A percentile compares a stretch with the other conserved stretches of the same genome.
Conservation (phyloP, 352 stramenopile species). For the Halophytophthora batemanensis region DNA sequence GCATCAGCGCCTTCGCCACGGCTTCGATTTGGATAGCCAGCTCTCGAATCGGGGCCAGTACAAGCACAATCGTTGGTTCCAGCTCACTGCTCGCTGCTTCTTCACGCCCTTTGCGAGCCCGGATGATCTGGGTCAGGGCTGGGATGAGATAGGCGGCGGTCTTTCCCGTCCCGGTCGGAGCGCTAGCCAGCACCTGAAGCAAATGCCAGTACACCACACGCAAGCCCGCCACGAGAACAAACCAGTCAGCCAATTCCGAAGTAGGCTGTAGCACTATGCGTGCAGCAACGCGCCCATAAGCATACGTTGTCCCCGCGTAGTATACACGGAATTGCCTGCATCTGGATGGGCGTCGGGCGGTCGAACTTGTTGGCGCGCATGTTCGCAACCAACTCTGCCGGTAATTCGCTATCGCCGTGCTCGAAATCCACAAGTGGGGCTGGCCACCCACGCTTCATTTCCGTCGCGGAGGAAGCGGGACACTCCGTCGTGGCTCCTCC, state of each 20-base stretch:
- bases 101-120: conserved; percentile 11
- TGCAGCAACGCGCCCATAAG: no score
- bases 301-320: conserved; percentile 40
- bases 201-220: background rate
- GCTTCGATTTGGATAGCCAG: conserved; percentile 73
- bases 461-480: background rate
- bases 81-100: conserved; percentile 1
- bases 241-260: background rate
- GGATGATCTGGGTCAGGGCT: conserved; percentile 38
- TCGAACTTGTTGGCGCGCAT: conserved; percentile 32
- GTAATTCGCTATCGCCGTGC: conserved; percentile 20
- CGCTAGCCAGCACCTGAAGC: conserved; percentile 46
- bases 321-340: conserved; percentile 62
- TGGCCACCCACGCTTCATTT: background rate
- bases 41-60: conserved; percentile 68
- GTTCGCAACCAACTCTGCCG: conserved; percentile 35
- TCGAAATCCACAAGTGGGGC: conserved; percentile 23
- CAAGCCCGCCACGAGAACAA: conserved; percentile 1
- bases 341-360: conserved; percentile 66
- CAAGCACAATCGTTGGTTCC: conserved; percentile 25
- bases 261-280: background rate
- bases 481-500: background rate
- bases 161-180: conserved; percentile 72
- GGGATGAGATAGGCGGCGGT: conserved; percentile 67
- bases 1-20: conserved; percentile 52